These are phyloP conservation scores for Daldinia bambusicola DNA, from an alignment of 495 filamentous ascomycete species.

Conservation along the genomic window DNA sequence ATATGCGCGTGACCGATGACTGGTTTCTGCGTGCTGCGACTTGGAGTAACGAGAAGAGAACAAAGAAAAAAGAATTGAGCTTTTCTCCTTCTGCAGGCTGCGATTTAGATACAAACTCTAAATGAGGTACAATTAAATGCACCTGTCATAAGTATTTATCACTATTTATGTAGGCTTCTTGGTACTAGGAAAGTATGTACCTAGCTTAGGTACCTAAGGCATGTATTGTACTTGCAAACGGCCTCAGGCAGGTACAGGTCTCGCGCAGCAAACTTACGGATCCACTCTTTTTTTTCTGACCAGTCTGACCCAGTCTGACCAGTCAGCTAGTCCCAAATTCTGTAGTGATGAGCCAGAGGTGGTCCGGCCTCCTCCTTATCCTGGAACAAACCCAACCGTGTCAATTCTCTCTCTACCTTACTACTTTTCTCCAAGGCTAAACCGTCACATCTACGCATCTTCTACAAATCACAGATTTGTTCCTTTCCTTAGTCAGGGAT, in stretches of 20 bases:
- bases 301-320: constrained; percentile 4
- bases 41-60: neutral
- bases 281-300: constrained; percentile 9
- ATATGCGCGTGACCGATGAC: constrained; percentile 5
- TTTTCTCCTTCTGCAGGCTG: neutral
- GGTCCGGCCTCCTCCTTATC: constrained; percentile 27
- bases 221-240: neutral
- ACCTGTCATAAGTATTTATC: neutral
- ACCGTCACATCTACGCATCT: constrained; percentile 34
- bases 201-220: neutral
- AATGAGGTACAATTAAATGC: neutral
- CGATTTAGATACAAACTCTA: neutral
- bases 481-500: constrained; percentile 26
- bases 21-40: neutral
- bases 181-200: neutral
- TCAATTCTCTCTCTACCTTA: constrained; percentile 39
- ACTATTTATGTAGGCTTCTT: neutral
- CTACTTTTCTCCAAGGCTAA: constrained; percentile 23
- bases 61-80: neutral
- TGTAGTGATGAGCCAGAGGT: constrained; percentile 17
- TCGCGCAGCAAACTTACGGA: constrained; percentile 25
- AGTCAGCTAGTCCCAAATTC: constrained; percentile 8
- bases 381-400: constrained; percentile 43
- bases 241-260: constrained; percentile 25
- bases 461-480: constrained; percentile 20